Conservation (phyloP, 192 early-diverging fungal genomes). For the Paraglomus occultum region DNA sequence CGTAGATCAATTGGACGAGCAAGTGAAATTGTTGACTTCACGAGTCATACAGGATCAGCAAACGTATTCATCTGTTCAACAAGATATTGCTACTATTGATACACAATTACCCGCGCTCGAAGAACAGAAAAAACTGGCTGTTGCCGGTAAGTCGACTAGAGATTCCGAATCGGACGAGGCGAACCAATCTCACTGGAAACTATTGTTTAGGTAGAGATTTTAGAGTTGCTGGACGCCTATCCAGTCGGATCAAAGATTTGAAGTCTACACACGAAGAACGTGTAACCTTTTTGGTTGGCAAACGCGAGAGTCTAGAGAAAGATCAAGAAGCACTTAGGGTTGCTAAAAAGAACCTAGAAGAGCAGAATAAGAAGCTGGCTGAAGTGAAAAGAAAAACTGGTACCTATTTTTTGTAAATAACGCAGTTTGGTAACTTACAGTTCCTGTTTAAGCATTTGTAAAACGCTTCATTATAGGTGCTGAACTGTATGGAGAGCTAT, state of each 20-base stretch:
- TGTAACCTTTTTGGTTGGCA: slow-evolving; percentile 5
- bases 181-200: not conserved
- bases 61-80: slow-evolving; percentile 20
- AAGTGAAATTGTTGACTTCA: slow-evolving; percentile 21
- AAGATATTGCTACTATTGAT: slow-evolving; percentile 23
- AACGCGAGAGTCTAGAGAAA: slow-evolving; percentile 7
- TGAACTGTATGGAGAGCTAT: slow-evolving; percentile 13
- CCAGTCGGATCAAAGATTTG: slow-evolving; percentile 24
- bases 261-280: slow-evolving; percentile 16
- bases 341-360: slow-evolving; percentile 10
- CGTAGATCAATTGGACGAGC: slow-evolving; percentile 9
- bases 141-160: slow-evolving; percentile 1
- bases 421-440: not conserved
- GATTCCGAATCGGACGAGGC: not conserved
- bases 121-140: slow-evolving; percentile 25
- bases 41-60: slow-evolving; percentile 25
- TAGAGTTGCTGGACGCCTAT: slow-evolving; percentile 2
- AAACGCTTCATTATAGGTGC: slow-evolving; percentile 1
- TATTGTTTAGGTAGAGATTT: not conserved
- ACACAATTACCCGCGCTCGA: slow-evolving; percentile 21
- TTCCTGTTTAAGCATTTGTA: not conserved
- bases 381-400: slow-evolving; percentile 18
- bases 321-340: slow-evolving; percentile 18
- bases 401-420: not conserved
- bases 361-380: not conserved